phyloP scores from a whole-genome alignment of 2,329 filamentous ascomycete species.

The Phialophora macrospora region DNA sequence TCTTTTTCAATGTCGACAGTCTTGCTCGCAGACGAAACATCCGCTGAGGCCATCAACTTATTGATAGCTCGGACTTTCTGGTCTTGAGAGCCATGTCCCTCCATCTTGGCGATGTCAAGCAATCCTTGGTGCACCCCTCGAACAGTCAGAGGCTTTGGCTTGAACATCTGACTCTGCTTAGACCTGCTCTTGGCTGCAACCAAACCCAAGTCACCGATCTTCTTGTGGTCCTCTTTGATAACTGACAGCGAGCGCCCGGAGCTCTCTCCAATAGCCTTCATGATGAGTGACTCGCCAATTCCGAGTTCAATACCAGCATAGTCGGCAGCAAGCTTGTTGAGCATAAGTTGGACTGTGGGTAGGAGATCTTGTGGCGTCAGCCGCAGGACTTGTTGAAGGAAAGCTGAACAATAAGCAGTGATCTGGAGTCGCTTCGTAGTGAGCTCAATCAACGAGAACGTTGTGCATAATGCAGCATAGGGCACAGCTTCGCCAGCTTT shows the following conservation, averaged over 20 bases:
- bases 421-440: conserved; percentile 91
- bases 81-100: conserved; percentile 84
- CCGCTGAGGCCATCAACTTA: conserved; percentile 89
- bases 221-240: conserved; percentile 94
- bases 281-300: conserved; percentile 97
- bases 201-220: conserved; percentile 92
- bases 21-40: conserved; percentile 73
- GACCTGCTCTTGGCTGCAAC: conserved; percentile 94
- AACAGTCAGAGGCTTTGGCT: conserved; percentile 87
- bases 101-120: conserved; percentile 83
- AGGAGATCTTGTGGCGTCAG: conserved; percentile 87
- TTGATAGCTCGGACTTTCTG: conserved; percentile 95
- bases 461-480: conserved; percentile 91
- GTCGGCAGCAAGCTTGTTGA: conserved; percentile 95
- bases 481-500: conserved; percentile 84
- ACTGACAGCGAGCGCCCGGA: conserved; percentile 85
- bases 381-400: conserved; percentile 90
- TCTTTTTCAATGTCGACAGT: conserved; percentile 84
- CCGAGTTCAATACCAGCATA: conserved; percentile 95
- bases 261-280: conserved; percentile 96
- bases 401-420: conserved; percentile 83
- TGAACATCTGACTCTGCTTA: conserved; percentile 98
- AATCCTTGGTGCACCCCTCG: conserved; percentile 84
- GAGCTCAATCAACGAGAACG: conserved; percentile 92
- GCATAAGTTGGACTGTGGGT: conserved; percentile 90